Evolutionary conservation across 2,329 filamentous ascomycete species (phyloP), one percentile per base, ranked within the genome.

Genomic region (Aureobasidium sp.): DNA sequence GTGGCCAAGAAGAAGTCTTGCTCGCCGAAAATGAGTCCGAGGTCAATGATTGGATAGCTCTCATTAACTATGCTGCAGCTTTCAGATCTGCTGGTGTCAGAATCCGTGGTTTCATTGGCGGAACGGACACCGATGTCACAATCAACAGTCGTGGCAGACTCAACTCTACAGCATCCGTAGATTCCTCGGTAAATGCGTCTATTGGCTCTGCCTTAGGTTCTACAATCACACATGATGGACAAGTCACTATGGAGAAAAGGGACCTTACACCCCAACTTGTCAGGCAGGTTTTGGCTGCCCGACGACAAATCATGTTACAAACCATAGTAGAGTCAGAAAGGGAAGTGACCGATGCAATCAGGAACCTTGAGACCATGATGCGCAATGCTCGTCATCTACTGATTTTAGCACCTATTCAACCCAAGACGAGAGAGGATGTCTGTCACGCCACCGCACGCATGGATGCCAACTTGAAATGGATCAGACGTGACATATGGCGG

Each of bases 1-100:
- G 89, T 56, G 89, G 91, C 0, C 79, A 92, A 42, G 93, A 99
- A 70, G 94, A 99, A 72, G 87, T 93, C 0, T 87, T 99, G 41
- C 79, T 97, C 20, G 93, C 94, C 5, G 92, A 97, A 68, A 91
- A 86, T 59, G 94, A 99, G 69, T 80, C 85, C 1, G 94, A 99
- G 69, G 87, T 96, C 82, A 96, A 97, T 69, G 94, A 99, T 71
- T 99, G 94, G 94, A 79, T 99, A 32, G 90, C 89, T 8, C 94
- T 96, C 70, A 83, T 99, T 64, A 99, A 99, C 73, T 97, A 97
- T 72, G 93, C 93, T 37, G 92, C 94, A 9, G 90, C 94, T 0
- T 97, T 97, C 74, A 85, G 91, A 67, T 96, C 91, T 0, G 90
- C 92, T 6, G 92, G 93, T 13, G 91, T 97, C 6, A 85, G 91